Base-by-base conservation (phyloP, 306 rosid genomes). In the Cicer chorassanicum region DNA sequence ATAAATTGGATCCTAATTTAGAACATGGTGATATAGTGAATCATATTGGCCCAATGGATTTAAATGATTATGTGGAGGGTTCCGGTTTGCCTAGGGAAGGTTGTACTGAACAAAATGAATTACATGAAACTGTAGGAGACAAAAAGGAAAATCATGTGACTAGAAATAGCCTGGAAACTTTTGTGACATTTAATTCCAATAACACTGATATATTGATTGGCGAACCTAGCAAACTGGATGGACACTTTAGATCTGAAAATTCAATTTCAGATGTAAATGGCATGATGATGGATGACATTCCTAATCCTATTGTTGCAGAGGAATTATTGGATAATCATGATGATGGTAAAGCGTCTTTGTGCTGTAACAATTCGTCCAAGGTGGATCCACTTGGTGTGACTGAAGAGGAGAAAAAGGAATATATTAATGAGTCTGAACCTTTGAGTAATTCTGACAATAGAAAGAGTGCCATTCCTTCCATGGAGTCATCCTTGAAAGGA, bases 241-340 rank as follows among this genome's bases (percentile, higher is more conserved):
- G 36, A 46, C 74, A 13, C 48, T 38, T 81, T 72, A 68, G 50
- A 75, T 61, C 78, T 45, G 85, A 80, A 82, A 80, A 82, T 79
- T 70, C 74, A 64, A 48, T 67, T 56, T 68, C 79, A 68, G 86
- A 70, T 68, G 70, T 63, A 81, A 83, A 79, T 71, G 82, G 60
- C 78, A 80, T 44, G 59, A 78, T 44, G 56, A 80, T 63, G 73
- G 72, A 75, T 49, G 88, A 79, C 50, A 70, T 70, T 69, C 78
- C 82, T 59, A 36, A 61, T 66, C 80, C 79, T 63, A 14, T 61
- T 78, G 80, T 61, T 72, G 66, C 81, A 42, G 84, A 87, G 78
- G 75, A 83, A 57, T 57, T 67, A 61, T 57, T 79, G 74, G 87
- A 78, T 77, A 80, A 84, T 38, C 50, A 66, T 45, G 82, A 72